Evolutionary conservation across 2,329 filamentous ascomycete species (phyloP).

Genomic region (Stachybotrys chartarum): DNA sequence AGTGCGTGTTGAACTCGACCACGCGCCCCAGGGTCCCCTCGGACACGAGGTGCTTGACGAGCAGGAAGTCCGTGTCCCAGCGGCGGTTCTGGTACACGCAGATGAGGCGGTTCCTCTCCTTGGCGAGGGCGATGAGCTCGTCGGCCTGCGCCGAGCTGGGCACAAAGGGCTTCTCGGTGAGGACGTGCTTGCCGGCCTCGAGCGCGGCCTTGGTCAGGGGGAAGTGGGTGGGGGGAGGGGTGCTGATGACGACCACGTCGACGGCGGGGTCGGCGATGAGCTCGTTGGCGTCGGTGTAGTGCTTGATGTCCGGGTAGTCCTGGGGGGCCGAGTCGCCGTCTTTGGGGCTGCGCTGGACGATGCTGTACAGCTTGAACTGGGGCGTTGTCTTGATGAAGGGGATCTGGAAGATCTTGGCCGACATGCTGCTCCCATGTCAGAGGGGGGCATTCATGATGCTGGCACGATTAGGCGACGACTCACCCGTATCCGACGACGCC

Average conservation of each 20-base stretch:
- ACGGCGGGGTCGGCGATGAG: conserved; percentile 59
- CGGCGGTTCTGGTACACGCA: conserved; percentile 72
- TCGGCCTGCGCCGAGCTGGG: conserved; percentile 62
- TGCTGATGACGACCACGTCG: conserved; percentile 65
- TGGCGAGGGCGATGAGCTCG: conserved; percentile 49
- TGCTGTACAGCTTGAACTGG: conserved; percentile 61
- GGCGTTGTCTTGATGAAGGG: conserved; percentile 63
- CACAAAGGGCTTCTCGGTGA: conserved; percentile 80
- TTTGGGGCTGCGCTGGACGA: conserved; percentile 67
- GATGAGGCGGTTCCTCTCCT: conserved; percentile 42
- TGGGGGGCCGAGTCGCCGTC: conserved; percentile 57
- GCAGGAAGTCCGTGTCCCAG: conserved; percentile 72
- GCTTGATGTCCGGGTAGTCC: conserved; percentile 59
- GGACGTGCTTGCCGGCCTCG: conserved; percentile 66
- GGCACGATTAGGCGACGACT: conserved; percentile 9
- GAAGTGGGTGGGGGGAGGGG: conserved; percentile 66
- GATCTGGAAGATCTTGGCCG: conserved; percentile 78
- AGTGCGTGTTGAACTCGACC: conserved; percentile 73
- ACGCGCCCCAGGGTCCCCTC: conserved; percentile 60
- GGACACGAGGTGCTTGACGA: conserved; percentile 54
- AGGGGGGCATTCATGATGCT: not conserved
- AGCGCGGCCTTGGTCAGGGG: conserved; percentile 57
- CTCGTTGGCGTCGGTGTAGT: conserved; percentile 54
- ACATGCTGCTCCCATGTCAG: conserved; percentile 31
- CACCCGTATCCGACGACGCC: conserved; percentile 46